Base-by-base conservation (phyloP, 2,329 filamentous ascomycete genomes). In the Trichoderma lentiforme region DNA sequence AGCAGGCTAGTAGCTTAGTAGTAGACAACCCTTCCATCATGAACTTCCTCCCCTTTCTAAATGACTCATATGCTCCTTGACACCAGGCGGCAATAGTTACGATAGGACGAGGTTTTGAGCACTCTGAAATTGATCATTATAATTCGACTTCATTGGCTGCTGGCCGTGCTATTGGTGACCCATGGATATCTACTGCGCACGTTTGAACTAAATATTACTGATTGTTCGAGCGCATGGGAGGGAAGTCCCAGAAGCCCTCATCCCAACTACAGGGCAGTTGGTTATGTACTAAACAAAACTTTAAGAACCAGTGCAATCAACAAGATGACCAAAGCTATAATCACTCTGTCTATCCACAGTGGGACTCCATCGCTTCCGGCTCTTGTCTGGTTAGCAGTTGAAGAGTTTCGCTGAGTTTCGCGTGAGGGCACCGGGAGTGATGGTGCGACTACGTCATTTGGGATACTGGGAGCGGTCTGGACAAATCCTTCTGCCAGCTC, bases 301-400 rank as follows among this genome's bases (percentile, higher is more conserved):
- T 88, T 90, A 71, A 89, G 73, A 26, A 97, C 83, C 84, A 97
- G 88, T 26, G 93, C 88, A 4, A 90, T 83, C 24, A 97, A 83
- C 30, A 92, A 84, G 15, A 93, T 86, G 0, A 93, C 84, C 21
- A 97, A 82, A 7, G 89, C 91, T 26, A 91, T 89, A 75, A 97
- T 97, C 47, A 91, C 88, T 74, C 93, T 89, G 80, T 97, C 95
- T 21, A 97, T 85, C 92, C 93, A 97, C 14, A 90, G 82, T 2
- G 91, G 88, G 18, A 93, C 87, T 2, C 71, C 70, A 26, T 53
- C 61, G 28, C 58, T 43, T 36, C 65, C 24, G 18, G 18, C 34
- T 15, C 53, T 57, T 6, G 62, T 15, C 24, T 32, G 71, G 2
- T 39, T 21, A 60, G 28, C 21, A 68, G 74, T 73, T 8, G 7